Conservation (phyloP, 805 yeast genomes). For the Teunomyces panamensis region DNA sequence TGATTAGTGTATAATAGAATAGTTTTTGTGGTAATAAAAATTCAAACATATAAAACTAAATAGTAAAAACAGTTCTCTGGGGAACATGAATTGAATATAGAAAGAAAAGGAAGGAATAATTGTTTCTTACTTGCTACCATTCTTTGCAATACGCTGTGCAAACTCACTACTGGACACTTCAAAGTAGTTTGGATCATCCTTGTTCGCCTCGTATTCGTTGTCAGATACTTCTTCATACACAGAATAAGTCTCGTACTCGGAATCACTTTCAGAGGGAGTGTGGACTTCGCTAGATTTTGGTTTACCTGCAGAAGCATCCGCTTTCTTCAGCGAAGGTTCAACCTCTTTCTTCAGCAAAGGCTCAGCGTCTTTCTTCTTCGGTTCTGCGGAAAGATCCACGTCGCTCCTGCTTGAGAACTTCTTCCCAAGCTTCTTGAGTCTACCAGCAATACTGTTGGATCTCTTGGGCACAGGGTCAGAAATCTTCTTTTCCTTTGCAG, state of each 20-base stretch:
- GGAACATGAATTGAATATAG: conserved; percentile 1
- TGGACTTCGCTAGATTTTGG: neutral
- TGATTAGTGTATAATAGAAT: conserved; percentile 33
- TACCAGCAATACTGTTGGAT: conserved; percentile 15
- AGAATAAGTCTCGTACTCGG: conserved; percentile 17
- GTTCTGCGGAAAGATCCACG: neutral
- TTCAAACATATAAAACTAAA: conserved; percentile 2
- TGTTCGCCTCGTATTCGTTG: conserved; percentile 43
- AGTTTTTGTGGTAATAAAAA: neutral
- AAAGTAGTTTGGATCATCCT: conserved; percentile 49
- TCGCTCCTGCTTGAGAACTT: conserved; percentile 5
- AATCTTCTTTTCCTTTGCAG: neutral
- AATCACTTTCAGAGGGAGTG: conserved; percentile 4
- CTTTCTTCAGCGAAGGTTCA: neutral
- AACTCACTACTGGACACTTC: conserved; percentile 24
- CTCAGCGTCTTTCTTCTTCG: neutral
- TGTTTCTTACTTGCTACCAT: neutral
- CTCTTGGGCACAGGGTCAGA: conserved; percentile 7
- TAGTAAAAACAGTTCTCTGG: conserved; percentile 1
- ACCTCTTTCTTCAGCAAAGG: neutral
- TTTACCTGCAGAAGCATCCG: neutral
- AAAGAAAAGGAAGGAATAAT: neutral
- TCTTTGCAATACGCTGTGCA: conserved; percentile 6
- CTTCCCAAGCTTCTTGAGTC: conserved; percentile 15
- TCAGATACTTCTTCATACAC: conserved; percentile 50